phyloP scores from a whole-genome alignment of 2,329 filamentous ascomycete species.

The Colletotrichum horii region DNA sequence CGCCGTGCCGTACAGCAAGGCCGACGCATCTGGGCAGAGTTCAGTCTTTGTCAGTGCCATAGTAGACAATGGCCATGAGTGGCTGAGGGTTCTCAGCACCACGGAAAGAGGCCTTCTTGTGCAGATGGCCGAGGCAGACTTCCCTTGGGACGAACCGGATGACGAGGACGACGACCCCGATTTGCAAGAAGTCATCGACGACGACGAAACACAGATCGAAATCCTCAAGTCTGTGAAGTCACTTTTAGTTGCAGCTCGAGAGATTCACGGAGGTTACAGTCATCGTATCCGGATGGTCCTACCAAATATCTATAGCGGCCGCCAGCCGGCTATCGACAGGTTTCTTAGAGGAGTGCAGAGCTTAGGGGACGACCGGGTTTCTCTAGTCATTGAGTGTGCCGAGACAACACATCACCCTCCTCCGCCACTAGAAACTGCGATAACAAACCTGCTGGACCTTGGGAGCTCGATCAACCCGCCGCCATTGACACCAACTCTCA shows the following conservation, averaged over 20 bases:
- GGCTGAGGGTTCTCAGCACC: conserved; percentile 38
- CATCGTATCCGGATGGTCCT: conserved; percentile 40
- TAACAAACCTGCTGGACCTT: conserved; percentile 34
- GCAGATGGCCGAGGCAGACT: conserved; percentile 44
- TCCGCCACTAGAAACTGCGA: conserved; percentile 29
- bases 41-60: conserved; percentile 15
- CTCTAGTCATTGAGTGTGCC: conserved; percentile 34
- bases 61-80: conserved; percentile 38
- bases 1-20: neutral
- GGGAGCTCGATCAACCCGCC: conserved; percentile 22
- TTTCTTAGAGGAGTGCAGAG: conserved; percentile 33
- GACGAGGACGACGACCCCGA: conserved; percentile 27
- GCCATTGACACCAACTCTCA: conserved; percentile 38
- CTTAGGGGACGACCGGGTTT: conserved; percentile 30
- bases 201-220: conserved; percentile 34
- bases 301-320: conserved; percentile 32
- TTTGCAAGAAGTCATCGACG: conserved; percentile 36
- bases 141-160: conserved; percentile 39
- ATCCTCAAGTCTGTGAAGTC: conserved; percentile 31
- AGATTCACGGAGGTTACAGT: conserved; percentile 33
- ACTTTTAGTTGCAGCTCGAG: conserved; percentile 37
- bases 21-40: neutral
- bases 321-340: conserved; percentile 33
- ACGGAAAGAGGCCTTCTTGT: conserved; percentile 35
- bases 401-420: conserved; percentile 23